Conservation (phyloP, 257 asterid genomes). For the Solanum corneliomulleri region DNA sequence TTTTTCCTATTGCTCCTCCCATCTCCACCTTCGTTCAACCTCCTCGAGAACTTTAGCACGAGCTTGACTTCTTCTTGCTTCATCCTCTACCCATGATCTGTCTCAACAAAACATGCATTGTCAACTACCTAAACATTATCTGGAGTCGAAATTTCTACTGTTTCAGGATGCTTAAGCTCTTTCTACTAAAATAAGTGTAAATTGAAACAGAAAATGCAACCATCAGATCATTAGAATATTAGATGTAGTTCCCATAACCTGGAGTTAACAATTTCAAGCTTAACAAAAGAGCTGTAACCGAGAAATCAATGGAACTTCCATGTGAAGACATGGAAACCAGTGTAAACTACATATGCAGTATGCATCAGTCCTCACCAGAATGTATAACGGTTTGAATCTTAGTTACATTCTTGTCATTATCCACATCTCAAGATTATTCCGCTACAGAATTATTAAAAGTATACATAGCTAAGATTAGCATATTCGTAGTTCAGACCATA, state of each 20-base stretch:
- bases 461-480: not conserved
- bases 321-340: not conserved
- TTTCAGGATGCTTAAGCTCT: not conserved
- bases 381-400: not conserved
- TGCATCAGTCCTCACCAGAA: not conserved
- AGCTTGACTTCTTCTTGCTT: slow-evolving; percentile 69
- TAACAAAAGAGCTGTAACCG: not conserved
- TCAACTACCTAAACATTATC: not conserved
- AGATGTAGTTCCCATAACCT: not conserved
- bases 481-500: not conserved
- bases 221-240: not conserved
- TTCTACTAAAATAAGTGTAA: not conserved
- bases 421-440: not conserved
- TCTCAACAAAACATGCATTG: not conserved
- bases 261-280: not conserved
- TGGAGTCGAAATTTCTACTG: not conserved
- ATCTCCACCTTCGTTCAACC: slow-evolving; percentile 82
- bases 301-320: not conserved
- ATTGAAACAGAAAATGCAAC: not conserved
- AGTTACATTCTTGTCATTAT: not conserved
- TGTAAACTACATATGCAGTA: not conserved
- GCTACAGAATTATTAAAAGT: not conserved
- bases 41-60: slow-evolving; percentile 72
- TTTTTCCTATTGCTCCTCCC: slow-evolving; percentile 33
- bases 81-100: slow-evolving; percentile 96